Conservation (phyloP, 495 filamentous ascomycete species). For the Trichoderma reesei region DNA sequence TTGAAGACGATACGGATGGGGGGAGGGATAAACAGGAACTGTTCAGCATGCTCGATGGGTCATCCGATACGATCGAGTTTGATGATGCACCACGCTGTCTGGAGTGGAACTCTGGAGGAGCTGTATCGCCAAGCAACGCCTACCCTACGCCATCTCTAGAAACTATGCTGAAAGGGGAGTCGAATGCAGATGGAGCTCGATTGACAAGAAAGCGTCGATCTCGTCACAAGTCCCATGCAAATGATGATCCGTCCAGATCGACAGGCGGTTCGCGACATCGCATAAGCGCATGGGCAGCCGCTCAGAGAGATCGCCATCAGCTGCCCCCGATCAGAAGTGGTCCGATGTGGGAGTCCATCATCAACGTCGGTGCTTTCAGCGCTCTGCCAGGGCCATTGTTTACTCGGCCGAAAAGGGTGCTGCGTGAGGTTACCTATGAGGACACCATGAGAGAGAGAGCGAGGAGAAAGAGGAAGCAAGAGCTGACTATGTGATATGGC, state of each 20-base stretch:
- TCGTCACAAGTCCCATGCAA: too few relatives aligned
- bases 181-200: background rate
- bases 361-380: background rate
- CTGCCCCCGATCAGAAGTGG: background rate
- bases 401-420: background rate
- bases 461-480: background rate
- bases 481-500: background rate
- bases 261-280: background rate
- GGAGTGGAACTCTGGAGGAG: background rate
- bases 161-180: background rate
- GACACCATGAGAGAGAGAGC: background rate
- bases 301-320: background rate
- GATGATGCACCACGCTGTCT: background rate
- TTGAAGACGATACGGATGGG: background rate
- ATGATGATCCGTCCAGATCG: too few relatives aligned
- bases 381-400: background rate
- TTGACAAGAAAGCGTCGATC: background rate
- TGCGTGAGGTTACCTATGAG: background rate
- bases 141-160: background rate
- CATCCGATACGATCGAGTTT: background rate
- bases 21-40: background rate
- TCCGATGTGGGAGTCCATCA: background rate
- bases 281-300: background rate
- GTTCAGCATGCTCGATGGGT: background rate
- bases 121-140: background rate